phyloP scores from a whole-genome alignment of 305 asterid species.

The Solanum chacoense region DNA sequence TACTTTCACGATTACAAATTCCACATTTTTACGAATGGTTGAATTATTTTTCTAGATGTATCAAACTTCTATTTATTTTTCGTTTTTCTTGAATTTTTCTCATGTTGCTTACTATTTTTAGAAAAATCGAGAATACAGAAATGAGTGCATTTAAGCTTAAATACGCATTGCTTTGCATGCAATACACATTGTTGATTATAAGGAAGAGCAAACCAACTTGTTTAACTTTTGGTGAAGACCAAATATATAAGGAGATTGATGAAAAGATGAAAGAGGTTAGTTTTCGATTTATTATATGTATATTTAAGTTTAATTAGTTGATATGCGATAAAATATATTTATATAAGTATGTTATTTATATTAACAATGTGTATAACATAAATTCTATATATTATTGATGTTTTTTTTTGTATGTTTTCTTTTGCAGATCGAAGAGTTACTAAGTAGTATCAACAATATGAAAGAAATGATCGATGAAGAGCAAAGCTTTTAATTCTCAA shows the following conservation, averaged over 20 bases:
- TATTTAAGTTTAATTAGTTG: not conserved
- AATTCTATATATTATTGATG: not conserved
- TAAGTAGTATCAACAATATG: not conserved
- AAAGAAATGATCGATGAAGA: not conserved
- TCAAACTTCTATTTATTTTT: not conserved
- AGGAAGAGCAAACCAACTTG: not conserved
- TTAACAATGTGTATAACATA: not conserved
- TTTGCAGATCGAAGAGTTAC: not conserved
- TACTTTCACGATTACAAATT: not conserved
- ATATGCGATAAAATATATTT: not conserved
- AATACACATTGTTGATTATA: not conserved
- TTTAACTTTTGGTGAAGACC: not conserved
- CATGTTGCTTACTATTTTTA: not conserved
- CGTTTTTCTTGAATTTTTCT: not conserved
- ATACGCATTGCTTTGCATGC: not conserved
- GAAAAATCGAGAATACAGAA: not conserved
- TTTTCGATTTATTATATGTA: no score
- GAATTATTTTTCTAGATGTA: not conserved
- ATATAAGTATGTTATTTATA: not conserved
- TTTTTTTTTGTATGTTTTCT: no score
- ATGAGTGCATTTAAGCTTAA: not conserved
- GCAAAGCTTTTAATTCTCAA: not conserved
- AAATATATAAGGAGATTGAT: not conserved
- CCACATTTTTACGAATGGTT: no score
- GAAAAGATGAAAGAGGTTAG: not conserved